Conservation (phyloP, 2,329 filamentous ascomycete genomes). For the Venturia pyrina region DNA sequence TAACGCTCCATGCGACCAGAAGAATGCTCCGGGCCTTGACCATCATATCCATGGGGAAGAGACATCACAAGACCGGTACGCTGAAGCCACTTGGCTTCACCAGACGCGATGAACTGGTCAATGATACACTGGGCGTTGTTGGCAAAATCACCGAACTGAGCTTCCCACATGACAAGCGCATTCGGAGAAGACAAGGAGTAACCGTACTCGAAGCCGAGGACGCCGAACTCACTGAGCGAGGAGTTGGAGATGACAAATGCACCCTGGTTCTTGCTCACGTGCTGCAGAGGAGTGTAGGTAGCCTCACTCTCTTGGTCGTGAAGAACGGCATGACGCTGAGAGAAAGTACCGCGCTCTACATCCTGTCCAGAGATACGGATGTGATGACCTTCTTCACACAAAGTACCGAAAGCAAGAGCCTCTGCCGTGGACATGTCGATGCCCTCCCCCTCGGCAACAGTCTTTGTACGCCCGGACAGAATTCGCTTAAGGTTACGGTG, state of each 20-base stretch:
- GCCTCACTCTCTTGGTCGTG: conserved; percentile 93
- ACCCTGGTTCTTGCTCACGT: conserved; percentile 83
- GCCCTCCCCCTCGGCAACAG: conserved; percentile 79
- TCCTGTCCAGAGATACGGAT: conserved; percentile 97
- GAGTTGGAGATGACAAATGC: conserved; percentile 97
- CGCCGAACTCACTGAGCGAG: conserved; percentile 64
- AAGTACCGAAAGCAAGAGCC: conserved; percentile 84
- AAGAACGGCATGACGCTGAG: conserved; percentile 91
- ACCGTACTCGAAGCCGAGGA: conserved; percentile 93
- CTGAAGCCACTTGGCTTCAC: conserved; percentile 98
- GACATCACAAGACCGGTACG: conserved; percentile 94
- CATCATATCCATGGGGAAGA: conserved; percentile 94
- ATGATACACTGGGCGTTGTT: conserved; percentile 99
- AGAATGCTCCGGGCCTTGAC: conserved; percentile 95
- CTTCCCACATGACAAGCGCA: conserved; percentile 98
- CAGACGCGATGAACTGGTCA: conserved; percentile 96
- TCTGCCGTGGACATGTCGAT: conserved; percentile 98
- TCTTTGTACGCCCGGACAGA: conserved; percentile 79
- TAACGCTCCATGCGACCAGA: conserved; percentile 96
- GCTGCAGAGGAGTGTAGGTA: conserved; percentile 85
- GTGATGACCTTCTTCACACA: conserved; percentile 89
- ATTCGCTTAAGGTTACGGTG: conserved; percentile 98
- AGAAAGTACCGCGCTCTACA: conserved; percentile 98
- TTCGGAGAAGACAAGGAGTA: conserved; percentile 97
- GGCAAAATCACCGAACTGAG: conserved; percentile 98